Evolutionary conservation across 2,329 filamentous ascomycete genomes (phyloP).

Genomic region (Ophiostoma ips): DNA sequence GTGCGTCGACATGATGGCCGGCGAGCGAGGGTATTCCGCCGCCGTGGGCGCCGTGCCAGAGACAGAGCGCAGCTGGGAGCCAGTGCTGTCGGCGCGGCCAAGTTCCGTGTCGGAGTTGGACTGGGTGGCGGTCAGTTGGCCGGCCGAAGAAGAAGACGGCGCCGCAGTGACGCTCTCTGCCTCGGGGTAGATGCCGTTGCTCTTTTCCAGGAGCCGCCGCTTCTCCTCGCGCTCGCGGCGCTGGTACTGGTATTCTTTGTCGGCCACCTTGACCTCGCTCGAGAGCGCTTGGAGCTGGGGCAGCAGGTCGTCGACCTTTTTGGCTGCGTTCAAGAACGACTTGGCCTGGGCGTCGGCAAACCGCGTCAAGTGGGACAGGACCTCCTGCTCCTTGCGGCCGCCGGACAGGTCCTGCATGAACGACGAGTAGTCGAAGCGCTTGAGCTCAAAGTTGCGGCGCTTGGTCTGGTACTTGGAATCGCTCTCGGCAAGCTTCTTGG

Average conservation of each 20-base stretch:
- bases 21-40: conserved; percentile 40
- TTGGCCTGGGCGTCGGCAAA: conserved; percentile 85
- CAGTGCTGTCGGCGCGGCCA: conserved; percentile 58
- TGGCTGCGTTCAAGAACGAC: conserved; percentile 67
- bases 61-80: conserved; percentile 48
- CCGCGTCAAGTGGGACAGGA: conserved; percentile 83
- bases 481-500: conserved; percentile 90
- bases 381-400: conserved; percentile 95
- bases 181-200: conserved; percentile 47
- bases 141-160: conserved; percentile 1
- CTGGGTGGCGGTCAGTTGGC: conserved; percentile 20
- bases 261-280: conserved; percentile 77
- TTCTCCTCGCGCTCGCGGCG: conserved; percentile 94
- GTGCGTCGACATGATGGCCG: conserved; percentile 38
- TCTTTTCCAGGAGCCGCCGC: conserved; percentile 77
- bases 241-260: conserved; percentile 94
- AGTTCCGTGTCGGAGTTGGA: conserved; percentile 54
- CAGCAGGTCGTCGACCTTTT: conserved; percentile 73
- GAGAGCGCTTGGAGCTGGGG: conserved; percentile 83
- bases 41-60: conserved; percentile 26
- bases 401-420: conserved; percentile 99
- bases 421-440: conserved; percentile 95
- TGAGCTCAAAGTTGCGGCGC: conserved; percentile 86
- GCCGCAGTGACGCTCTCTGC: conserved; percentile 7
- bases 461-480: conserved; percentile 95